phyloP scores from a whole-genome alignment of 345 rosid genomes.

The Cardamine chenopodiifolia region DNA sequence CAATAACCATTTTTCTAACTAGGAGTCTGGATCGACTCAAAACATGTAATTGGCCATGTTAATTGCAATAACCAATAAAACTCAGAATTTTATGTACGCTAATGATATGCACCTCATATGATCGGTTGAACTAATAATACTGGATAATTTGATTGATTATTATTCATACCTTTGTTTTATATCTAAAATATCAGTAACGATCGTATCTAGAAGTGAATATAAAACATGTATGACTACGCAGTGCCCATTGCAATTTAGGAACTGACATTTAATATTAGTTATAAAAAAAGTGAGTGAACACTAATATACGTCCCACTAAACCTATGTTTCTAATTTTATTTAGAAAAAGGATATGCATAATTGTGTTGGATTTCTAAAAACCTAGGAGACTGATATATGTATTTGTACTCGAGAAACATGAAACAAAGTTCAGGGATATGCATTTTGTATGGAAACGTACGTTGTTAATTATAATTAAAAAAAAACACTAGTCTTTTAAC shows the following conservation, averaged over 20 bases:
- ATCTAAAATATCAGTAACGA: background rate
- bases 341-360: background rate
- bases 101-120: background rate
- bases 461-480: background rate
- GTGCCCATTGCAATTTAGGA: background rate
- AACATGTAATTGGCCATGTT: background rate
- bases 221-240: background rate
- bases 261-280: background rate
- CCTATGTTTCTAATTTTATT: background rate
- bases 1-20: background rate
- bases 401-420: background rate
- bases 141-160: background rate
- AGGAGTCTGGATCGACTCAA: background rate
- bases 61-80: background rate
- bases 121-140: background rate
- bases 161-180: background rate
- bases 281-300: background rate
- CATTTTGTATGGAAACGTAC: background rate
- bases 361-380: background rate
- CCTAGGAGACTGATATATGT: background rate
- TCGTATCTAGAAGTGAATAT: background rate
- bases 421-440: background rate
- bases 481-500: background rate
- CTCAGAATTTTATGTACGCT: background rate
- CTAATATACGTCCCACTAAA: slow-evolving; percentile 1